Evolutionary conservation across 208 protist genomes (phyloP), one percentile per base, ranked within the genome.

Genomic region (Acanthamoeba triangularis): DNA sequence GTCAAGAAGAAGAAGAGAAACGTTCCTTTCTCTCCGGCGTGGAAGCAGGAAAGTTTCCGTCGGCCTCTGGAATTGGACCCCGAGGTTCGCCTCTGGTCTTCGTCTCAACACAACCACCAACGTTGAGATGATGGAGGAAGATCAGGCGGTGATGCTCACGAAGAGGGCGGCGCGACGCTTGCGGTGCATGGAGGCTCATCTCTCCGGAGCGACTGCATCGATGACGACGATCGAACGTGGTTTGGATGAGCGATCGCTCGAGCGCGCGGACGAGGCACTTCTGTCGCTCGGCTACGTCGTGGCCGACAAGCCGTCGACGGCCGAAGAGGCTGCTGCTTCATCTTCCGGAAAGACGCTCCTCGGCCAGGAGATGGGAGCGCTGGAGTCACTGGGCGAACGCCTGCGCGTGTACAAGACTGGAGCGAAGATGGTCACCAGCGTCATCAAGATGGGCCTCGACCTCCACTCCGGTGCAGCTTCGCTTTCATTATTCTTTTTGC

Each of bases 231-330:
- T 47, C 41, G 52, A 23, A 2, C 8, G 74, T 14, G 20, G 33
- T 28, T 25, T 82, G 20, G 74, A 49, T 16, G 74, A 82, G 74
- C 74, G 20, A 16, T 28, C 33, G 25, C 74, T 82, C 10, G 13
- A 37, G 6, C 74, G 74, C 7, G 33, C 74, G 18, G 37, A 82
- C 37, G 74, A 82, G 35, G 74, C 74, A 13, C 74, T 82, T 5
- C 74, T 82, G n/a, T 82, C 74, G 41, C 74, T 52, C 74, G 11
- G 41, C 37, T 82, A 82, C 74, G 74, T 82, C 41, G 44, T 82
- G 74, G 74, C 74, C 37, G 69, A 80, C 28, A 47, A 47, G 35
- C 16, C 61, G 6, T 8, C 25, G 13, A 33, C n/a, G 65, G 41
- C 35, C 11, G 69, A 44, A 20, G 69, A 37, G 25, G 65, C 30